Evolutionary conservation across 441 rosid species (phyloP).

Genomic region (Eugenia klotzschiana): DNA sequence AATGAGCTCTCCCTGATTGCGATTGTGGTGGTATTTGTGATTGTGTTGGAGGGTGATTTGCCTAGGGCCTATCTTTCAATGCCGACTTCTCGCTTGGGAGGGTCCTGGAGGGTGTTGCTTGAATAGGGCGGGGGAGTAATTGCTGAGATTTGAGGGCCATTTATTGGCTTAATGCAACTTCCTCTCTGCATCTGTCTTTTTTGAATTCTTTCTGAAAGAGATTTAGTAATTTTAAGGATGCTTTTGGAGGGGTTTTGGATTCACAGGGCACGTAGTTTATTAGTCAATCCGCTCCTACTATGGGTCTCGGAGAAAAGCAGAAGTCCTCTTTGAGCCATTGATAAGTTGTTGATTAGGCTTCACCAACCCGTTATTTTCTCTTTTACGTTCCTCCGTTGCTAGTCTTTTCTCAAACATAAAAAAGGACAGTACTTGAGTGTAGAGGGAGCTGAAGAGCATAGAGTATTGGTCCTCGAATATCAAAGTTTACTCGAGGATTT

Average conservation of each 20-base stretch:
- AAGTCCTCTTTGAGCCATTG: background rate
- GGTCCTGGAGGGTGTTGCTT: background rate
- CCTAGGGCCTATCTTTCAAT: background rate
- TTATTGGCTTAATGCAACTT: background rate
- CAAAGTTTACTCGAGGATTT: background rate
- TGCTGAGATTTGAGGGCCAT: background rate
- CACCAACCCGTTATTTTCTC: background rate
- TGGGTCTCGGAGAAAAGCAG: background rate
- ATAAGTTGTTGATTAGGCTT: background rate
- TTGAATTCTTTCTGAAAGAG: background rate
- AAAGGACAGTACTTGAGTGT: background rate
- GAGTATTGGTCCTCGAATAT: background rate
- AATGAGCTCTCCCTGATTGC: background rate
- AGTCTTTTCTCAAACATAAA: background rate
- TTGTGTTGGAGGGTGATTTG: background rate
- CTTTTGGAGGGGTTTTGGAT: background rate
- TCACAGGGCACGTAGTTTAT: background rate
- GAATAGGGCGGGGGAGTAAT: background rate
- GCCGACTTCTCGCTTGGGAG: background rate
- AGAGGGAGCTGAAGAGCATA: background rate
- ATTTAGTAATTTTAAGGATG: background rate
- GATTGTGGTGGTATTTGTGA: background rate
- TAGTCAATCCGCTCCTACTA: background rate
- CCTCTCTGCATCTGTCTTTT: background rate
- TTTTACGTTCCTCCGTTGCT: background rate